A percentile compares a stretch with the other conserved stretches of the same genome.
Conservation (phyloP, 2,329 filamentous ascomycete genomes). For the Leptographium procerum region DNA sequence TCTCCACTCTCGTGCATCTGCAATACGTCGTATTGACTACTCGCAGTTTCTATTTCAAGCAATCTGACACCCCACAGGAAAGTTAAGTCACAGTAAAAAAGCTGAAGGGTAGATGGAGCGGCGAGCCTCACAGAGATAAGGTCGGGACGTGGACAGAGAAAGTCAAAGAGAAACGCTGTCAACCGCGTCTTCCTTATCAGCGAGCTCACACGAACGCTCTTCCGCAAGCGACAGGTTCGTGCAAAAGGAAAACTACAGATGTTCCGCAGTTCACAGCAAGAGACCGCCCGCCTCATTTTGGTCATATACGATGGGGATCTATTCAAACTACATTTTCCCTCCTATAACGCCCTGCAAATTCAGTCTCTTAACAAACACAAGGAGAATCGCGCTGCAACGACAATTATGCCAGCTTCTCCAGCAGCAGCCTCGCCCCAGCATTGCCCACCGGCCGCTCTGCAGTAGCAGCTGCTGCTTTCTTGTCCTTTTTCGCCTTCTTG, state of each 20-base stretch:
- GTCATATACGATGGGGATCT: not conserved
- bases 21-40: not conserved
- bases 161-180: too few relatives aligned
- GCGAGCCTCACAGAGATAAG: too few relatives aligned
- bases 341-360: not conserved
- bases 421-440: constrained; percentile 47
- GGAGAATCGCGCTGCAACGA: not conserved
- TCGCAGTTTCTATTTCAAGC: not conserved
- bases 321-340: not conserved
- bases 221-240: too few relatives aligned
- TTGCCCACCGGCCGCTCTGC: constrained; percentile 41
- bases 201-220: too few relatives aligned
- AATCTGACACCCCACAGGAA: not conserved
- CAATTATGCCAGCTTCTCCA: constrained; percentile 40
- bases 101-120: not conserved
- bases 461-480: constrained; percentile 13
- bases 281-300: not conserved
- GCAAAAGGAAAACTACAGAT: too few relatives aligned
- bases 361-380: not conserved
- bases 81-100: not conserved
- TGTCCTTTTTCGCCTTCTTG: constrained; percentile 24
- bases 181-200: too few relatives aligned
- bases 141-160: too few relatives aligned
- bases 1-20: not conserved
- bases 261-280: not conserved